Conservation (phyloP, 345 rosid species). For the Orychophragmus violaceus region DNA sequence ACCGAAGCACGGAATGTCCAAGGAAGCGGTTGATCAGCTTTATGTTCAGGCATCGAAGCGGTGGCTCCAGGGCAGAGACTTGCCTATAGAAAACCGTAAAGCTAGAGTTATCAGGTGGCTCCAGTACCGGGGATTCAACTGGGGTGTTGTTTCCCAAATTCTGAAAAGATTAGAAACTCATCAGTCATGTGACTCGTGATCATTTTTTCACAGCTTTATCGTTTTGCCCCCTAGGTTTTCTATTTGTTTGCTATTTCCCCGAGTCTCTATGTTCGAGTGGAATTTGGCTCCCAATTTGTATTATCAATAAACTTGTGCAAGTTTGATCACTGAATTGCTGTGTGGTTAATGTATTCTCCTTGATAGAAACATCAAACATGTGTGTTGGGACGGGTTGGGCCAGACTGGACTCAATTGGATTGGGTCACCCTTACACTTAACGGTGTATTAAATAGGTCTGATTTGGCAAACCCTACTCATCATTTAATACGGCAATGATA, state of each 20-base stretch:
- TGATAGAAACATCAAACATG: not conserved
- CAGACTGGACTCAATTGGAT: not conserved
- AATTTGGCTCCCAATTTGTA: not conserved
- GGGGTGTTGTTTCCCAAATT: constrained; percentile 53
- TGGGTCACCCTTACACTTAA: not conserved
- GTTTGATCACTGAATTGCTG: too few relatives aligned
- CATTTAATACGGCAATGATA: not conserved
- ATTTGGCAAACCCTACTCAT: too few relatives aligned
- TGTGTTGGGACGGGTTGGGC: not conserved
- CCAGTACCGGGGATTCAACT: constrained; percentile 80
- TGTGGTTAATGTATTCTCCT: too few relatives aligned
- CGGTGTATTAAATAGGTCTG: not conserved
- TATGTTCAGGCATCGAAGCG: constrained; percentile 63
- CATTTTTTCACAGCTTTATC: not conserved
- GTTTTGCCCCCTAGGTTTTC: not conserved
- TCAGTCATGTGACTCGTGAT: not conserved
- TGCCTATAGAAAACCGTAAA: constrained; percentile 58
- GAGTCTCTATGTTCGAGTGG: not conserved
- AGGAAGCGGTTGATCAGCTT: constrained; percentile 57
- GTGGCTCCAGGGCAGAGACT: constrained; percentile 59
- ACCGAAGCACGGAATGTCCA: constrained; percentile 50
- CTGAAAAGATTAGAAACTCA: constrained; percentile 56
- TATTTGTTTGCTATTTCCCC: not conserved
- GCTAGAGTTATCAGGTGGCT: constrained; percentile 81
- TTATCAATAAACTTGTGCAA: not conserved